These are phyloP conservation scores for Saxophila tyrrhenica DNA, from an alignment of 495 filamentous ascomycete genomes.

Conservation along the genomic window DNA sequence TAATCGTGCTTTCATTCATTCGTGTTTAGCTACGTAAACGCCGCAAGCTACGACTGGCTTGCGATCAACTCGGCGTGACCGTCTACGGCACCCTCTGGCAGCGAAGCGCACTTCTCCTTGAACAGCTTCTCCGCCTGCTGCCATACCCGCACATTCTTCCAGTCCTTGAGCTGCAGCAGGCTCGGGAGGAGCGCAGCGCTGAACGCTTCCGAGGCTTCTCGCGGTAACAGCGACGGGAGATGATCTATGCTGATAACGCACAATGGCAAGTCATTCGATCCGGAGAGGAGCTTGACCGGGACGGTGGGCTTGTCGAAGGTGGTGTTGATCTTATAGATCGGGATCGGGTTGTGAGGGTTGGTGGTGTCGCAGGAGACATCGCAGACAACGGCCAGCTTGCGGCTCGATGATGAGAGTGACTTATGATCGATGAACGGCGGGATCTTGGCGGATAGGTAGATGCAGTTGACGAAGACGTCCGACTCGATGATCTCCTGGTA, in stretches of 20 bases:
- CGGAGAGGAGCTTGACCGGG: conserved; percentile 46
- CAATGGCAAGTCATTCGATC: conserved; percentile 44
- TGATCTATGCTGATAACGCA: conserved; percentile 85
- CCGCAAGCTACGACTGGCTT: conserved; percentile 7
- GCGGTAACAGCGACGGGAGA: conserved; percentile 65
- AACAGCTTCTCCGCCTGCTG: conserved; percentile 71
- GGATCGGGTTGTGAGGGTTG: conserved; percentile 68
- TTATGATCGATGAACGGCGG: conserved; percentile 63
- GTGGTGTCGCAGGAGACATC: conserved; percentile 58
- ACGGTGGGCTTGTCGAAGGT: conserved; percentile 80
- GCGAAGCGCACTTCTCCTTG: conserved; percentile 66
- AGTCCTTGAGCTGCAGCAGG: conserved; percentile 65
- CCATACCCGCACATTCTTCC: conserved; percentile 67
- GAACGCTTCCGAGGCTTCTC: conserved; percentile 83
- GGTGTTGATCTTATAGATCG: conserved; percentile 72
- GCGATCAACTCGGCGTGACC: conserved; percentile 11
- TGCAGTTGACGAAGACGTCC: conserved; percentile 60
- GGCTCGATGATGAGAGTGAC: conserved; percentile 52
- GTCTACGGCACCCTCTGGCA: conserved; percentile 38
- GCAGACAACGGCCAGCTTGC: conserved; percentile 74
- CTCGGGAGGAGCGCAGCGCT: conserved; percentile 67
- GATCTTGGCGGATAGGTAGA: conserved; percentile 64
- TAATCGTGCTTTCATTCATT: background rate
- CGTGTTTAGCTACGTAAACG: background rate
- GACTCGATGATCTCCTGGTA: conserved; percentile 74